These are phyloP conservation scores for Andrographis paniculata DNA, from an alignment of 305 asterid genomes.

Conservation along the genomic window DNA sequence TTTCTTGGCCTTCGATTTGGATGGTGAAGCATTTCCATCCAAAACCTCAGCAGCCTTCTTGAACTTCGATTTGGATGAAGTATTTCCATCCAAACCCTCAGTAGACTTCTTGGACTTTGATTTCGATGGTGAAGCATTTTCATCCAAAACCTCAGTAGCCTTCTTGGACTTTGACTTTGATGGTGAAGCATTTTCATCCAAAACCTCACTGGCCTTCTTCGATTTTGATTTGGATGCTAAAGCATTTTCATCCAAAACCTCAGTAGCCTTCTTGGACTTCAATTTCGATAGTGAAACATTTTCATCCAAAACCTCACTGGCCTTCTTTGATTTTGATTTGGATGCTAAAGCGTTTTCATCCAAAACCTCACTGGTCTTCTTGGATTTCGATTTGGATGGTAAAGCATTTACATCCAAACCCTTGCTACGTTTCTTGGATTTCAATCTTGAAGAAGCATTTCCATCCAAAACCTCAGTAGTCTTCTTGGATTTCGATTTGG, in stretches of 20 bases:
- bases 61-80: constrained; percentile 11
- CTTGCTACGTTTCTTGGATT: constrained; percentile 13
- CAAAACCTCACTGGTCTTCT: constrained; percentile 13
- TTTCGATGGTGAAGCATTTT: constrained; percentile 12
- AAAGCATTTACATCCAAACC: constrained; percentile 16
- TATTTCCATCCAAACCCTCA: constrained; percentile 10
- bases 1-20: constrained; percentile 16
- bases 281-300: constrained; percentile 10
- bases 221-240: constrained; percentile 12
- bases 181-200: constrained; percentile 13
- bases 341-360: constrained; percentile 2
- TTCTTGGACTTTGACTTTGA: constrained; percentile 13
- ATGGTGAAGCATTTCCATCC: constrained; percentile 5
- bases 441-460: constrained; percentile 13
- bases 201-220: too few species aligned
- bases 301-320: too few species aligned
- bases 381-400: constrained; percentile 8
- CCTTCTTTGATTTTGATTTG: constrained; percentile 16
- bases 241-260: constrained; percentile 6
- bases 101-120: constrained; percentile 14
- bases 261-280: constrained; percentile 16
- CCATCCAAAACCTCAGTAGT: constrained; percentile 7
- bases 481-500: constrained; percentile 13
- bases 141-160: constrained; percentile 7
- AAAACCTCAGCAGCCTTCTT: constrained; percentile 14